A percentile compares a stretch with the other conserved stretches of the same genome.
Evolutionary conservation across 306 rosid species (phyloP).

Genomic region (Gastrolobium villosum): DNA sequence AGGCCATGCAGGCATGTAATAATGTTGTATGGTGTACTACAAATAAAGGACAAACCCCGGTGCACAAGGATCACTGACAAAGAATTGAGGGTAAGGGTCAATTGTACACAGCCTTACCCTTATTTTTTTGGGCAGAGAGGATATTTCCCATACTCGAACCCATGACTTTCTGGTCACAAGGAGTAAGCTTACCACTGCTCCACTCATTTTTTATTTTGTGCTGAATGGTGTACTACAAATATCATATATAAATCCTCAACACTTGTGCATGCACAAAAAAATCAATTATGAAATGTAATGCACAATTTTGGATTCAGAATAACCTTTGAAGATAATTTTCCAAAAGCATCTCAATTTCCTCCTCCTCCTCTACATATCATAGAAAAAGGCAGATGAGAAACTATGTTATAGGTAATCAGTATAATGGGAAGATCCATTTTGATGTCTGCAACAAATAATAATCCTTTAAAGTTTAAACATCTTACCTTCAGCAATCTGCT

Average conservation of each 20-base stretch:
- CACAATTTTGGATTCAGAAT: conserved; percentile 45
- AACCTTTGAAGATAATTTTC: conserved; percentile 99
- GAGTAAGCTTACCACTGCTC: no score
- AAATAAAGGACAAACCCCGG: background rate
- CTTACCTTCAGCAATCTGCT: conserved; percentile 93
- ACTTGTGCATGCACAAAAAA: background rate
- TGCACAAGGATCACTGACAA: no score
- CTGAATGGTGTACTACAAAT: conserved; percentile 7
- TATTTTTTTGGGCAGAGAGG: no score
- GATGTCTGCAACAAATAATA: conserved; percentile 37
- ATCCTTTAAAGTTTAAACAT: conserved; percentile 4
- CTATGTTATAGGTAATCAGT: background rate
- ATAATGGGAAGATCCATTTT: conserved; percentile 28
- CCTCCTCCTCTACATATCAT: conserved; percentile 87
- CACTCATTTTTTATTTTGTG: background rate
- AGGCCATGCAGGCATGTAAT: conserved; percentile 28
- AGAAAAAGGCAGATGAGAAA: conserved; percentile 45
- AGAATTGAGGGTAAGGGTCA: no score
- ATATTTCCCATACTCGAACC: no score
- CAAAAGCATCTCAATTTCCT: conserved; percentile 99
- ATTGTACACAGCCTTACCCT: no score
- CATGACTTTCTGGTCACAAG: no score
- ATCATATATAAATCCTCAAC: conserved; percentile 38
- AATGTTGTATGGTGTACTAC: conserved; percentile 14
- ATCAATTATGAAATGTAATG: conserved; percentile 37